Percentiles rank a stretch among this genome's conserved stretches.
Conservation (phyloP, 768 basidiomycete genomes). For the Coprinopsis strossmayeri region DNA sequence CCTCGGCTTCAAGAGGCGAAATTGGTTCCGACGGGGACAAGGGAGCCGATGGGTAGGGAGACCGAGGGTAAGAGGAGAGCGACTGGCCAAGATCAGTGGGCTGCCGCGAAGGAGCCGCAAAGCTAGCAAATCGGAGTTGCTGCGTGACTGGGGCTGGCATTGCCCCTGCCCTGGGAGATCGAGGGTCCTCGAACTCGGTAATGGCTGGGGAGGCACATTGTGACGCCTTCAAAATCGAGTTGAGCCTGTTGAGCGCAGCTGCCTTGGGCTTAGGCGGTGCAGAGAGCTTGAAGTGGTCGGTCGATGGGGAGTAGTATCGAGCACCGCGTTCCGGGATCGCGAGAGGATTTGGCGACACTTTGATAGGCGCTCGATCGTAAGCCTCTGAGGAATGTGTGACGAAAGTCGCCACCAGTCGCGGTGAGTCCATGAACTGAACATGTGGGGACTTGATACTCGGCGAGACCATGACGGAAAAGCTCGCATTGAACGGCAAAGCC, state of each 20-base stretch:
- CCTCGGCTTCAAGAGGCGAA: neutral
- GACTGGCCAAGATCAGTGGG: slow-evolving; percentile 22
- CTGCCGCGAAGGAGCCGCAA: slow-evolving; percentile 16
- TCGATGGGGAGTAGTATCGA: slow-evolving; percentile 32
- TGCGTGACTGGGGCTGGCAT: slow-evolving; percentile 12
- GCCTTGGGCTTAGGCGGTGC: slow-evolving; percentile 24
- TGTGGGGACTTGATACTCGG: slow-evolving; percentile 35
- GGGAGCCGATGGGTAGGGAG: slow-evolving; percentile 34
- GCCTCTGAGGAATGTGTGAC: slow-evolving; percentile 48
- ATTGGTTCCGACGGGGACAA: slow-evolving; percentile 16
- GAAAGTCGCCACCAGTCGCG: slow-evolving; percentile 48
- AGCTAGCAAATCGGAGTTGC: slow-evolving; percentile 20
- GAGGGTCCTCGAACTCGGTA: slow-evolving; percentile 29
- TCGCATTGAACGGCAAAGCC: slow-evolving; percentile 22
- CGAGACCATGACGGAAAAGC: slow-evolving; percentile 26
- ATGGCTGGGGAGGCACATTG: slow-evolving; percentile 19
- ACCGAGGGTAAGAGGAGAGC: slow-evolving; percentile 30
- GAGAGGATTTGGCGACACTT: slow-evolving; percentile 49
- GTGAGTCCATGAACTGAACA: slow-evolving; percentile 64
- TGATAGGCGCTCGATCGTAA: slow-evolving; percentile 63
- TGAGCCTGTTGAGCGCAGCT: slow-evolving; percentile 6
- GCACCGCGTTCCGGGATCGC: slow-evolving; percentile 50
- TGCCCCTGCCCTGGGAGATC: slow-evolving; percentile 28
- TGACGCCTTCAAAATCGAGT: slow-evolving; percentile 2
- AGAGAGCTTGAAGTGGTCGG: slow-evolving; percentile 28